A percentile compares a stretch with the other conserved stretches of the same genome.
Evolutionary conservation across 2,329 filamentous ascomycete species (phyloP).

Genomic region (Helotiales sp.): DNA sequence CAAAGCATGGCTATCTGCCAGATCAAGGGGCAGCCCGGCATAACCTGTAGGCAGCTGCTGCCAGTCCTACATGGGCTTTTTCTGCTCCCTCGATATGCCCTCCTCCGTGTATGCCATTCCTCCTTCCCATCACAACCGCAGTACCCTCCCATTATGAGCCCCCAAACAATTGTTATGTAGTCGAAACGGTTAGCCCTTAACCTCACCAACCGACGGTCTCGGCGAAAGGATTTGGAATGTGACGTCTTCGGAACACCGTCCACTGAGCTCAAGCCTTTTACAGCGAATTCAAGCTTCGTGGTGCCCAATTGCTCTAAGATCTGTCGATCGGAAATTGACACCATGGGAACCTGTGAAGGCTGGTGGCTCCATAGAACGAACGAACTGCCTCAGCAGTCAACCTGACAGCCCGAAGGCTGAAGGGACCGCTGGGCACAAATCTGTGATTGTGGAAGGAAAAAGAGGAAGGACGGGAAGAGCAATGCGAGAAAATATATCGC

Average conservation of each 20-base stretch:
- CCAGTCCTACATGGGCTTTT: background rate
- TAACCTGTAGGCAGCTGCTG: background rate
- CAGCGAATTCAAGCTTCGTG: conserved; percentile 70
- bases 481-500: conserved; percentile 35
- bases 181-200: conserved; percentile 64
- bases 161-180: conserved; percentile 33
- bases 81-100: background rate
- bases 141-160: background rate
- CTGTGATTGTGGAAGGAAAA: conserved; percentile 58
- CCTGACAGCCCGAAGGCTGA: conserved; percentile 71
- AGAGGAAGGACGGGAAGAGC: conserved; percentile 45
- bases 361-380: conserved; percentile 81
- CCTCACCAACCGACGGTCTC: conserved; percentile 89
- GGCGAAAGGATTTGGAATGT: conserved; percentile 91
- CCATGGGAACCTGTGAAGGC: conserved; percentile 55
- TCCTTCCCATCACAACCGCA: background rate
- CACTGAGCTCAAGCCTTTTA: conserved; percentile 70
- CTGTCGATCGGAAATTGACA: conserved; percentile 96
- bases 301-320: conserved; percentile 77
- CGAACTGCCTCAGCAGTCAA: conserved; percentile 85
- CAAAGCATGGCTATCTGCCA: background rate
- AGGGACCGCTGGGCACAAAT: conserved; percentile 89
- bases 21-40: background rate
- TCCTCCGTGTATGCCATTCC: background rate
- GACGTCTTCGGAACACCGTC: conserved; percentile 65